phyloP scores from a whole-genome alignment of 2,329 filamentous ascomycete species.

The Pseudogymnoascus sp. region DNA sequence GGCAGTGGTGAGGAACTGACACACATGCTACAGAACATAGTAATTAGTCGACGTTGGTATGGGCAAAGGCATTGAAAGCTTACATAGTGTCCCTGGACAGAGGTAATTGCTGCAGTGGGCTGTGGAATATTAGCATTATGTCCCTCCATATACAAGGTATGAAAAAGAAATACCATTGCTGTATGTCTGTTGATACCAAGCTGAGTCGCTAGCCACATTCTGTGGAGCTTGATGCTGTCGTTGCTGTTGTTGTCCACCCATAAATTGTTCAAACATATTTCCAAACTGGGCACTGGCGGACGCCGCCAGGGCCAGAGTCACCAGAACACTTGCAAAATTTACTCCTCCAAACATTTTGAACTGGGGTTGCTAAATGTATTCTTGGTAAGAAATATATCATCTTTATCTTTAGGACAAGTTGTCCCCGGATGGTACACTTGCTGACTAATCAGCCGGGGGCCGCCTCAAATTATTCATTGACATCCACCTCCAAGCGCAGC shows the following conservation, averaged over 20 bases:
- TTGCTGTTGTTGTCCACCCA: conserved; percentile 50
- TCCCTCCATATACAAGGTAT: not conserved
- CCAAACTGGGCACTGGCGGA: conserved; percentile 73
- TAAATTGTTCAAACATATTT: conserved; percentile 92
- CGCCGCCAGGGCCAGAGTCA: conserved; percentile 44
- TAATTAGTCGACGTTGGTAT: not conserved
- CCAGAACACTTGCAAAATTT: conserved; percentile 41
- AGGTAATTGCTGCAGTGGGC: conserved; percentile 90
- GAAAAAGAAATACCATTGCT: conserved; percentile 46
- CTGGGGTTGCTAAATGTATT: not conserved
- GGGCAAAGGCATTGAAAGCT: not conserved
- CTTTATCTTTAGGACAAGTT: not conserved
- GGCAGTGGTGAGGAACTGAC: conserved; percentile 93
- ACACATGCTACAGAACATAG: conserved; percentile 61
- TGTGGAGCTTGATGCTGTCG: conserved; percentile 61
- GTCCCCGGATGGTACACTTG: not conserved
- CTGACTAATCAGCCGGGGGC: not conserved
- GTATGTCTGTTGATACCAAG: conserved; percentile 68
- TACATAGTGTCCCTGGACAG: conserved; percentile 77
- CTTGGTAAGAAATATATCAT: not conserved
- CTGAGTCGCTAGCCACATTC: conserved; percentile 78
- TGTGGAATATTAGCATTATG: conserved; percentile 30
- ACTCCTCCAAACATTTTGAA: conserved; percentile 4
- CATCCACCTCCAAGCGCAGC: conserved; percentile 3
- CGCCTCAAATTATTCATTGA: conserved; percentile 11